A percentile compares a stretch with the other conserved stretches of the same genome.
These are phyloP conservation scores for Euphorbia neoarborescens DNA, from an alignment of 441 rosid species.

Conservation along the genomic window DNA sequence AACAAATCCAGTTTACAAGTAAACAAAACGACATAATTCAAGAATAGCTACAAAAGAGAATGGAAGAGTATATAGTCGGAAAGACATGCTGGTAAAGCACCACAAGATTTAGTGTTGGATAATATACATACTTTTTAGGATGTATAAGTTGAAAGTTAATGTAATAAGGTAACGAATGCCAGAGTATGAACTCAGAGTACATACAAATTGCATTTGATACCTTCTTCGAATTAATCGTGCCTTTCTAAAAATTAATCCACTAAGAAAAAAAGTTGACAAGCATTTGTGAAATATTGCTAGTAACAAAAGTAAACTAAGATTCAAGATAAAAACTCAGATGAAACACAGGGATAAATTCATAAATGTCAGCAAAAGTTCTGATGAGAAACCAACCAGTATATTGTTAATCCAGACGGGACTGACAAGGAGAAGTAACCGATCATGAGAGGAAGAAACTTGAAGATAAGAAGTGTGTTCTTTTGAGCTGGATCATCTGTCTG, in stretches of 20 bases:
- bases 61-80: background rate
- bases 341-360: slow-evolving; percentile 7
- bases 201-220: background rate
- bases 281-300: background rate
- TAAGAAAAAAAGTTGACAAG: background rate
- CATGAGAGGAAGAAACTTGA: slow-evolving; percentile 95
- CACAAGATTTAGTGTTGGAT: background rate
- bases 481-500: slow-evolving; percentile 93
- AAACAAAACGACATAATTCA: background rate
- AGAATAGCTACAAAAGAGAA: background rate
- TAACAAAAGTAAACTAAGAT: background rate
- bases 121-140: background rate
- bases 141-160: background rate
- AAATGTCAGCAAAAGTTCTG: slow-evolving; percentile 5
- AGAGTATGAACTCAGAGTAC: background rate
- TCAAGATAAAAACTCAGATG: background rate
- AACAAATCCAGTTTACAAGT: background rate
- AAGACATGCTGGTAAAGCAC: background rate
- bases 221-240: background rate
- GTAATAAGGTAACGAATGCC: slow-evolving; percentile 5
- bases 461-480: slow-evolving; percentile 77
- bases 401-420: slow-evolving; percentile 89
- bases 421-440: slow-evolving; percentile 92
- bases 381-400: slow-evolving; percentile 76
- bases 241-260: background rate